Conservation (phyloP, 225 moss, liverwort and hornwort species). For the Physcomitrium patens region DNA sequence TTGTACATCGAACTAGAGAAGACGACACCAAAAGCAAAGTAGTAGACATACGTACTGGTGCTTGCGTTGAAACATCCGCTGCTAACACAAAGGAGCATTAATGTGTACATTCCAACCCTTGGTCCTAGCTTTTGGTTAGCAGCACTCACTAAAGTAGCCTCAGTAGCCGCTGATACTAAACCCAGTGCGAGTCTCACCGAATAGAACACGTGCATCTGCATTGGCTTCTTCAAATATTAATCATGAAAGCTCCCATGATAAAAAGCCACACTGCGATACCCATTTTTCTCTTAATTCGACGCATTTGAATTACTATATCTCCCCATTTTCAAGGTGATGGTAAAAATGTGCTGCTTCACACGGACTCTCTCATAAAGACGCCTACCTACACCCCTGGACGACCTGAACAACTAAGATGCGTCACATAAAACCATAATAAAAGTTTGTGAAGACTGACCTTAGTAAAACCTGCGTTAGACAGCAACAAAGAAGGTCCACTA, state of each 20-base stretch:
- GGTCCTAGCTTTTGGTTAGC: constrained; percentile 65
- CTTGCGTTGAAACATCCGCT: constrained; percentile 92
- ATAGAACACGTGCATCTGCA: constrained; percentile 85
- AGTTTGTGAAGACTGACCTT: constrained; percentile 56
- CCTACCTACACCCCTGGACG: neutral
- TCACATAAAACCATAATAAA: neutral
- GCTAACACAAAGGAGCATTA: constrained; percentile 90
- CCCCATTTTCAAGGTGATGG: neutral
- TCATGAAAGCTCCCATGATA: neutral
- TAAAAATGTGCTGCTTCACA: neutral
- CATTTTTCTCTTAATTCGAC: neutral
- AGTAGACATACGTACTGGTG: constrained; percentile 86
- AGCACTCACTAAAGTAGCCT: constrained; percentile 80
- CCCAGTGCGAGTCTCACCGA: constrained; percentile 78
- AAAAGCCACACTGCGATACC: neutral
- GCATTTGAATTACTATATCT: neutral
- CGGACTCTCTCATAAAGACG: constrained; percentile 4
- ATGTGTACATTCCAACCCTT: constrained; percentile 81
- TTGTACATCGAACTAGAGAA: constrained; percentile 13
- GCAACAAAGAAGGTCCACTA: constrained; percentile 68
- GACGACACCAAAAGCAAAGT: constrained; percentile 37
- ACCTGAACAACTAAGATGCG: constrained; percentile 9
- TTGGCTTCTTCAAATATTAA: constrained; percentile 26
- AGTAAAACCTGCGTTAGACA: constrained; percentile 55
- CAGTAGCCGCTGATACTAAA: constrained; percentile 78